Evolutionary conservation across 768 basidiomycete genomes (phyloP).

Genomic region (Chalciporus sphaerocephalus): DNA sequence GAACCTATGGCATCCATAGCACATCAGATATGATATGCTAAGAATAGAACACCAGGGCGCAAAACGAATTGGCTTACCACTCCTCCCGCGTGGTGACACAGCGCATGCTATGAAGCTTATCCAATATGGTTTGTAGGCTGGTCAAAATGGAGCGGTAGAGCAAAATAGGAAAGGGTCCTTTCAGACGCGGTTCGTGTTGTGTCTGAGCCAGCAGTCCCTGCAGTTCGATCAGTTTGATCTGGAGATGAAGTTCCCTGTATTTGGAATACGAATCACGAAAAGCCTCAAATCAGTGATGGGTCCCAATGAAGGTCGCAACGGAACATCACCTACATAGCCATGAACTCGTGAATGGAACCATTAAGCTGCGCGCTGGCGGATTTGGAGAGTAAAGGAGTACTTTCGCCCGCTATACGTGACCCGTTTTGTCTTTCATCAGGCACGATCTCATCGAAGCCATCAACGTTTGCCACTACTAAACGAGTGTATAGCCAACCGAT

Average conservation of each 20-base stretch:
- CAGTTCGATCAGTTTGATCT: conserved; percentile 83
- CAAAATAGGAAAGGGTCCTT: conserved; percentile 88
- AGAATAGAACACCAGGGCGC: conserved; percentile 3
- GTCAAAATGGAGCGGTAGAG: conserved; percentile 81
- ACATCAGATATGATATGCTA: neutral
- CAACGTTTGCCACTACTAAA: conserved; percentile 78
- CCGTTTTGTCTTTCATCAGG: conserved; percentile 3
- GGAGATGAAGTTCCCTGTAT: conserved; percentile 88
- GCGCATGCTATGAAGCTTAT: conserved; percentile 90
- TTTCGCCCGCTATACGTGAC: conserved; percentile 24
- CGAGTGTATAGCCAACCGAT: conserved; percentile 94
- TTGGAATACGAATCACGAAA: neutral
- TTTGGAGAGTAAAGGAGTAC: conserved; percentile 30
- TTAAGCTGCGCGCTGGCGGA: conserved; percentile 43
- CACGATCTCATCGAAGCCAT: conserved; percentile 30
- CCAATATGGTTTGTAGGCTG: conserved; percentile 80
- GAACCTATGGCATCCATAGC: conserved; percentile 53
- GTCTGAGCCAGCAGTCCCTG: conserved; percentile 84
- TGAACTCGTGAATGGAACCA: conserved; percentile 77
- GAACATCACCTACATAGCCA: conserved; percentile 70
- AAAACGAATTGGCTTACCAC: conserved; percentile 51
- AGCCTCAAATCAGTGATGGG: conserved; percentile 3
- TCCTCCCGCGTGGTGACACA: conserved; percentile 95
- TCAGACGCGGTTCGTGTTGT: conserved; percentile 88
- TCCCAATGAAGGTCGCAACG: neutral